phyloP scores from a whole-genome alignment of 176 grass and related monocot species.

The Alopecurus myosuroides region DNA sequence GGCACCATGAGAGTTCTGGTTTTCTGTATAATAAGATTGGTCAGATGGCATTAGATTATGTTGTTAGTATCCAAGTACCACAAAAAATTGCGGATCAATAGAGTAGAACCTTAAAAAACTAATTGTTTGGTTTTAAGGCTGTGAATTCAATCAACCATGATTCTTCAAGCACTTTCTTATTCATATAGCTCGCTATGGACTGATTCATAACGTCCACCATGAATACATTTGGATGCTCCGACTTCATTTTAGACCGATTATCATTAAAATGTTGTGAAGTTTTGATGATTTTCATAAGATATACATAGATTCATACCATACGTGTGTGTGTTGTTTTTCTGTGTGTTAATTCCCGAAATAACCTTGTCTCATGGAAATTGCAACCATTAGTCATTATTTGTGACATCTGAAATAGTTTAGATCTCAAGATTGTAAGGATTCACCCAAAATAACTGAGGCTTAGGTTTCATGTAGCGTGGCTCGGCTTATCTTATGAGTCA shows the following conservation, averaged over 20 bases:
- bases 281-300: neutral
- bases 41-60: too few relatives aligned
- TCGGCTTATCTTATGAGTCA: neutral
- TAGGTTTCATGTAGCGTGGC: neutral
- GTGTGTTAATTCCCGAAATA: neutral
- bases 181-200: neutral
- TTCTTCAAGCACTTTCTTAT: slow-evolving; percentile 73
- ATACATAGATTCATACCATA: neutral
- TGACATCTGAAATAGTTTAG: neutral
- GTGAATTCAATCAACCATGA: slow-evolving; percentile 81
- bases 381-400: neutral
- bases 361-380: neutral
- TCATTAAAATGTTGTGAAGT: neutral
- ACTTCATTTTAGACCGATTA: neutral
- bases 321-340: neutral
- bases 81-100: too few relatives aligned
- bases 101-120: too few relatives aligned
- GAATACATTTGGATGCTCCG: neutral
- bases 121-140: too few relatives aligned
- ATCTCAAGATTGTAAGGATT: neutral
- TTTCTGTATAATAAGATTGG: too few relatives aligned
- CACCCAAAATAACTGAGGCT: neutral
- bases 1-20: too few relatives aligned
- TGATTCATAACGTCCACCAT: neutral
- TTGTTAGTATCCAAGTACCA: too few relatives aligned